Evolutionary conservation across 1,284 basidiomycete species (phyloP), one percentile per base, ranked within the genome.

Genomic region (Fistulinella staudtii): DNA sequence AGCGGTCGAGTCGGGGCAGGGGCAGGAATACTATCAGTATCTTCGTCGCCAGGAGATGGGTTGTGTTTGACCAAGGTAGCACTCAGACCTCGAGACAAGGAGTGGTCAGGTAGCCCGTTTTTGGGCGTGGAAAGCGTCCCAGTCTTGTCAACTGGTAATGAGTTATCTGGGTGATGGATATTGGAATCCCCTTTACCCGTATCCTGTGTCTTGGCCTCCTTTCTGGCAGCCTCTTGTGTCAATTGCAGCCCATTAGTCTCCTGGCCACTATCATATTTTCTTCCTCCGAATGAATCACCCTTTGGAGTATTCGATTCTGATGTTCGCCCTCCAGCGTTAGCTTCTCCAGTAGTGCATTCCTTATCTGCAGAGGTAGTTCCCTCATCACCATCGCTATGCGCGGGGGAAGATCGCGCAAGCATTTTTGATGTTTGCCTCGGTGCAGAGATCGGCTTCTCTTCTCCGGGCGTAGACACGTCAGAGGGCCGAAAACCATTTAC

Each of bases 391-490:
- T 39, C 20, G 29, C 27, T 10, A 3, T 23, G 34, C 27, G 28
- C 10, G 38, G 44, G 15, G 3, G 18, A 33, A 10, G 38, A 21
- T 21, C 39, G 44, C 21, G 46, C 33, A 34, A 15, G 22, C 29
- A 45, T 48, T 35, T 39, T 46, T 15, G 48, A 48, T 8, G 30
- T 33, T 4, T 3, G 36, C n/a, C 27, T 34, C 13, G 48, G 22
- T 5, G 23, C n/a, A 22, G 11, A 25, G 7, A 22, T 17, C 11
- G 25, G 9, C 4, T 23, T 36, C 14, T 17, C 28, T 2, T 50
- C 46, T 44, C 23, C 41, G 9, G 60, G 58, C 6, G 53, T 60
- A 20, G 59, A 63, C 34, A 47, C 35, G 18, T 47, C 44, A 15
- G 17, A n/a, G 8, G 28, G 28, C 28, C 14, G 28, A 29, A 46